These are phyloP conservation scores for Claviceps fusiformis DNA, from an alignment of 2,329 filamentous ascomycete genomes.

Conservation along the genomic window DNA sequence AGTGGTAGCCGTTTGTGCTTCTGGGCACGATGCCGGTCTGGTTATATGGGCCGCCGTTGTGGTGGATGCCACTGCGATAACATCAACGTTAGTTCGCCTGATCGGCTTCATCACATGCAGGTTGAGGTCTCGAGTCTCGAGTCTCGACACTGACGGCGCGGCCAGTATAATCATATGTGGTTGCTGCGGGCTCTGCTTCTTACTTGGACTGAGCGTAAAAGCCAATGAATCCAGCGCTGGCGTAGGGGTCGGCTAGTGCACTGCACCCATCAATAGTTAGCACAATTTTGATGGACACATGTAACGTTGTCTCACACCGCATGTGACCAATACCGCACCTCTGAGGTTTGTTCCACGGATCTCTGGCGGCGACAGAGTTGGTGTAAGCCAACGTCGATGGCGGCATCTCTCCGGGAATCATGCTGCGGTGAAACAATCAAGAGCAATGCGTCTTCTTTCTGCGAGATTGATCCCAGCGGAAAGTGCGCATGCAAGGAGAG, in stretches of 20 bases:
- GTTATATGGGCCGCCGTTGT: conserved; percentile 22
- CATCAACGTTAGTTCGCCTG: conserved; percentile 18
- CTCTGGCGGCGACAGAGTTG: conserved; percentile 29
- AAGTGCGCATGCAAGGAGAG: background rate
- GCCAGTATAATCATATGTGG: background rate
- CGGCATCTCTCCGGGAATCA: conserved; percentile 29
- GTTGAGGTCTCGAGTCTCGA: too few relatives aligned
- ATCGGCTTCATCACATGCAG: background rate
- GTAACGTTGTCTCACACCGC: conserved; percentile 8
- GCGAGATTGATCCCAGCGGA: background rate
- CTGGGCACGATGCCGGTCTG: conserved; percentile 8
- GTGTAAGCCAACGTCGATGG: conserved; percentile 35
- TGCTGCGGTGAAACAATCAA: conserved; percentile 9
- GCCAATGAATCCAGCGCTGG: conserved; percentile 19
- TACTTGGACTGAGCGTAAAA: conserved; percentile 26
- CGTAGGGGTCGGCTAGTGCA: conserved; percentile 18
- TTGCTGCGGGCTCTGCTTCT: conserved; percentile 11
- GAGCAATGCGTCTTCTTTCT: background rate
- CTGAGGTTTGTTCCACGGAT: conserved; percentile 36
- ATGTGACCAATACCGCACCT: conserved; percentile 28
- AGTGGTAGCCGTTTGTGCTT: conserved; percentile 20
- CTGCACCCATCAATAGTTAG: conserved; percentile 11
- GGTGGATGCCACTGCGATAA: conserved; percentile 27
- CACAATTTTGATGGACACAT: background rate
- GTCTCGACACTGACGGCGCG: background rate